Conservation (phyloP, 1,284 basidiomycete genomes). For the Flammula alnicola region DNA sequence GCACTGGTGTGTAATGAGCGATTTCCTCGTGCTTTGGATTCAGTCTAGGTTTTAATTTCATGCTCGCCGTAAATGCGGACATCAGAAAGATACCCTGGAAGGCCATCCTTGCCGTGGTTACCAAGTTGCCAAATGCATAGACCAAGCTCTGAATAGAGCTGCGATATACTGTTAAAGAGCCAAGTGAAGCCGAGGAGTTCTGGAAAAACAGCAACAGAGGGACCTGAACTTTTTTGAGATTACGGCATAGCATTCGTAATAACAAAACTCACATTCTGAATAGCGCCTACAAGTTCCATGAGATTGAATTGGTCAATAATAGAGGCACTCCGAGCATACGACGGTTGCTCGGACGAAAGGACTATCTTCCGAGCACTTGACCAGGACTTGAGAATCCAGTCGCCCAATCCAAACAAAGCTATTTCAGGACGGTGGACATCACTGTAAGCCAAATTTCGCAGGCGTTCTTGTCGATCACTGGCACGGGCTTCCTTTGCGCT, state of each 20-base stretch:
- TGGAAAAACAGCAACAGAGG: slow-evolving; percentile 74
- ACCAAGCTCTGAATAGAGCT: slow-evolving; percentile 75
- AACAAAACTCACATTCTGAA: slow-evolving; percentile 68
- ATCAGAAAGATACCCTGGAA: slow-evolving; percentile 83
- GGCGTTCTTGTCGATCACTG: slow-evolving; percentile 69
- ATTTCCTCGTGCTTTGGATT: slow-evolving; percentile 58
- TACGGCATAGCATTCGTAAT: slow-evolving; percentile 10
- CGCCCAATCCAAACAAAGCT: slow-evolving; percentile 77
- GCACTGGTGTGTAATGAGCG: slow-evolving; percentile 48
- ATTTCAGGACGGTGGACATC: slow-evolving; percentile 76
- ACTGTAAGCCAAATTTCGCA: slow-evolving; percentile 73
- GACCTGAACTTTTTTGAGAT: slow-evolving; percentile 46
- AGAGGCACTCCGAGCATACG: slow-evolving; percentile 44
- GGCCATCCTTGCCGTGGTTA: slow-evolving; percentile 66
- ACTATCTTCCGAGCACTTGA: slow-evolving; percentile 61
- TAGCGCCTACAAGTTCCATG: slow-evolving; percentile 61
- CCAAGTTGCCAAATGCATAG: slow-evolving; percentile 61
- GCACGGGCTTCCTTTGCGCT: slow-evolving; percentile 59
- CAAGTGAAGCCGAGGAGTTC: slow-evolving; percentile 72
- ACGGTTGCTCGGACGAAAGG: slow-evolving; percentile 55
- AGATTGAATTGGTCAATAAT: slow-evolving; percentile 62
- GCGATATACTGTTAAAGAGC: slow-evolving; percentile 77
- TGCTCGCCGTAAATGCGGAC: slow-evolving; percentile 79
- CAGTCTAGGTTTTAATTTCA: slow-evolving; percentile 68
- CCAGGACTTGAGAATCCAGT: slow-evolving; percentile 83